These are phyloP conservation scores for Cutaneotrichosporon mucoides DNA, from an alignment of 1,284 basidiomycete genomes.

Conservation along the genomic window DNA sequence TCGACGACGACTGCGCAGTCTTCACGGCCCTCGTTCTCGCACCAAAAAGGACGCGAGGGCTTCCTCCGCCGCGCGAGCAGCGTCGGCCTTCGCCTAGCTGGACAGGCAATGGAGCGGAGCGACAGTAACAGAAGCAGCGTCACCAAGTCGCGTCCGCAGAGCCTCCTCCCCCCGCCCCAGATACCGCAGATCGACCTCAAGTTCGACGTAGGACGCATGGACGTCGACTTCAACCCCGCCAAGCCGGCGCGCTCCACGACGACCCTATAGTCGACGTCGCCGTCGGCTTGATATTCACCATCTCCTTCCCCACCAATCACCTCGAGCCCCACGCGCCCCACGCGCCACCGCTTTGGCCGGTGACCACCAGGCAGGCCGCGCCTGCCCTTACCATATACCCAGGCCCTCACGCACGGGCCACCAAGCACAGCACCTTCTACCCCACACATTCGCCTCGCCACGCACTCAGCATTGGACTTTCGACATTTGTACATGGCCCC, in stretches of 20 bases:
- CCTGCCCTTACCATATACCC: no score
- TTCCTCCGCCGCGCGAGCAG: background rate
- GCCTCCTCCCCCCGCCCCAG: background rate
- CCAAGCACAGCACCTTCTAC: background rate
- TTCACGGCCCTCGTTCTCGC: background rate
- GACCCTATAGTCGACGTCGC: background rate
- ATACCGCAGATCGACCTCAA: conserved; percentile 2
- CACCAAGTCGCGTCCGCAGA: background rate
- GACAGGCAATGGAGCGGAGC: no score
- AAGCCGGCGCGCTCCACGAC: background rate
- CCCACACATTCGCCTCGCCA: background rate
- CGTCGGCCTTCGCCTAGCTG: background rate
- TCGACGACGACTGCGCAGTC: background rate
- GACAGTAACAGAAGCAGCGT: no score
- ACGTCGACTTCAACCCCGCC: background rate
- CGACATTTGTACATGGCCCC: conserved; percentile 2
- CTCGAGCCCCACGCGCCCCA: no score
- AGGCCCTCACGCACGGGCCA: no score
- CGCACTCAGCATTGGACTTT: background rate
- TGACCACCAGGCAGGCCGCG: no score
- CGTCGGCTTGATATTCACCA: background rate
- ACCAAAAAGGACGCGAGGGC: background rate
- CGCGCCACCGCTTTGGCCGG: no score
- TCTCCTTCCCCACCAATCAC: background rate
- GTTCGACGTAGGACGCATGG: conserved; percentile 5